Evolutionary conservation across 805 yeast genomes (phyloP), one percentile per base, ranked within the genome.

Genomic region (Teunomyces barrocoloradensis): DNA sequence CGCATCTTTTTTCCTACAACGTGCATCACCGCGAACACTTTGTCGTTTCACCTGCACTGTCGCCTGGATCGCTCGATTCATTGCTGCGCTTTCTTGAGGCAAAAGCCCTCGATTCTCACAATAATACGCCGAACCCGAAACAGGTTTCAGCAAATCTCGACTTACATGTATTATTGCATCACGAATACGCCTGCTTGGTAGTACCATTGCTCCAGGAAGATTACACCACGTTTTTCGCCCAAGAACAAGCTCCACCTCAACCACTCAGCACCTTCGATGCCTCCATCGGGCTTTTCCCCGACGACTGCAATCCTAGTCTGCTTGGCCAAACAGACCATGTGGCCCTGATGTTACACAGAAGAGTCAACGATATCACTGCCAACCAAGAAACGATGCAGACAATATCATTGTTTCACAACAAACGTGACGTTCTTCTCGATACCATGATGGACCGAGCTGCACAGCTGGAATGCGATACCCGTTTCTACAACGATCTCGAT

Each of bases 1-100:
- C 35, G 11, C 11, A 28, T 7, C 20, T 56, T 6, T 55, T 33
- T 36, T 30, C 43, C 27, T 58, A 58, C 43, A 60, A 60, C 47
- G 32, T 13, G 30, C 44, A 53, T 11, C 62, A 59, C 44, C 47
- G 41, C 21, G 21, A 47, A 6, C 49, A 53, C 29, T 44, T 44
- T 13, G 7, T 44, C 20, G 34, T 25, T 25, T 25, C 27, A 25
- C 27, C 27, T 9, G 11, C 27, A 9, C 27, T 20, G 38, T 11
- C 18, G n/a, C 27, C 25, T n/a, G 12, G 4, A 25, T 25, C 44
- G 18, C 10, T n/a, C 36, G 43, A 44, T 28, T 43, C 47, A 5
- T 13, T 44, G 13, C n/a, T 44, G 13, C 12, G 43, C 17, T 23
- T 38, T n/a, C 47, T 32, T 30, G 13, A 30, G 3, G 13, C 33